A percentile compares a stretch with the other conserved stretches of the same genome.
phyloP scores from a whole-genome alignment of 2,329 filamentous ascomycete species.

The Emericellopsis cladophorae region DNA sequence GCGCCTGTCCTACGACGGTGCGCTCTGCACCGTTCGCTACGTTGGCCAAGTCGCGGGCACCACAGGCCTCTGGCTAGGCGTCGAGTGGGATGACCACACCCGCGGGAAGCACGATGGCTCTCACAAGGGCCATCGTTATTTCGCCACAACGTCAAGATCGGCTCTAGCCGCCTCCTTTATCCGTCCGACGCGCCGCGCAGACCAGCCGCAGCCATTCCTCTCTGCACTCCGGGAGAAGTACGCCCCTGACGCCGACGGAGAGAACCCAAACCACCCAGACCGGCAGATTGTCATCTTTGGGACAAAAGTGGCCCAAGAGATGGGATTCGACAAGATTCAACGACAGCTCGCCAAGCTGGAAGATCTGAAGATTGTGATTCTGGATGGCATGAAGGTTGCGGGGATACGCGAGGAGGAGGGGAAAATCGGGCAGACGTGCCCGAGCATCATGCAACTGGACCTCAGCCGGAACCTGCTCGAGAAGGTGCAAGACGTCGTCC shows the following conservation, averaged over 20 bases:
- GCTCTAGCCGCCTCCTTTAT: constrained; percentile 77
- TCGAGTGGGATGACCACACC: constrained; percentile 86
- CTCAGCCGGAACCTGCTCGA: constrained; percentile 75
- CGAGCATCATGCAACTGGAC: constrained; percentile 66
- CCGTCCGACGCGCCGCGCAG: constrained; percentile 58
- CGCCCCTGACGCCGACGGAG: constrained; percentile 7
- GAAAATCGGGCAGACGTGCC: constrained; percentile 37
- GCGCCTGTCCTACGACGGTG: constrained; percentile 66
- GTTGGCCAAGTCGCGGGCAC: constrained; percentile 66
- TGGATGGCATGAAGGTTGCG: constrained; percentile 62
- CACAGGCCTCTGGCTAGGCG: constrained; percentile 73
- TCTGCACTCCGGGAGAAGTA: constrained; percentile 74
- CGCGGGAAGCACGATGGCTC: constrained; percentile 87
- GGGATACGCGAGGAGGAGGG: constrained; percentile 15
- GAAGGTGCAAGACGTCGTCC: constrained; percentile 49
- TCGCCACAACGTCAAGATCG: constrained; percentile 59
- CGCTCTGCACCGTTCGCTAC: constrained; percentile 76
- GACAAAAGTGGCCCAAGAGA: constrained; percentile 79
- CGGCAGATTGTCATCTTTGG: constrained; percentile 50
- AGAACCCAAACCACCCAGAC: constrained; percentile 5
- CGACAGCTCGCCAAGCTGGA: constrained; percentile 64
- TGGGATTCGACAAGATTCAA: constrained; percentile 89
- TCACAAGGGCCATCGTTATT: constrained; percentile 69
- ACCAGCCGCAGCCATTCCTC: constrained; percentile 60
- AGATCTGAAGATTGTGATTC: constrained; percentile 67